A percentile compares a stretch with the other conserved stretches of the same genome.
Evolutionary conservation across 257 asterid species (phyloP).

Genomic region (Petunia axillaris): DNA sequence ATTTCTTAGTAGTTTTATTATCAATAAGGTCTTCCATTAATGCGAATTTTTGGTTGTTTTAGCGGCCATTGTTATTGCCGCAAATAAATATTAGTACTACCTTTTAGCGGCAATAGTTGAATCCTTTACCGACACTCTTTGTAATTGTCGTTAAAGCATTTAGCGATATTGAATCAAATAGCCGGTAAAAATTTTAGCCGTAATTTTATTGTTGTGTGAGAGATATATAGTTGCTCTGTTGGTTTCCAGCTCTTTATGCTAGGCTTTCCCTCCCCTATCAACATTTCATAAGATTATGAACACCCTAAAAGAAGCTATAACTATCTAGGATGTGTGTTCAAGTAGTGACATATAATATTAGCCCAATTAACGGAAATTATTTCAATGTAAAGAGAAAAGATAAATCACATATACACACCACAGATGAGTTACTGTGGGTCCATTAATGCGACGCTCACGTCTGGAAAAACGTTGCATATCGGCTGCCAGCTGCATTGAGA

Average conservation of each 20-base stretch:
- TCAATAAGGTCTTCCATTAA: too few species aligned
- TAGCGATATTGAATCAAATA: too few species aligned
- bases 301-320: not conserved
- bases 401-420: conserved; percentile 53
- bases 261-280: not conserved
- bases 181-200: too few species aligned
- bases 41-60: too few species aligned
- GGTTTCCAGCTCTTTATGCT: not conserved
- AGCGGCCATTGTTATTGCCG: too few species aligned
- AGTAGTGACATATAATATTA: not conserved
- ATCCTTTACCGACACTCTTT: too few species aligned
- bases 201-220: too few species aligned
- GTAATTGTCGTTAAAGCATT: too few species aligned
- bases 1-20: too few species aligned
- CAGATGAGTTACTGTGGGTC: conserved; percentile 97
- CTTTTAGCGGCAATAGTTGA: too few species aligned
- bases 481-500: conserved; percentile 84
- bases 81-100: too few species aligned
- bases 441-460: conserved; percentile 97
- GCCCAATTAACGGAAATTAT: not conserved
- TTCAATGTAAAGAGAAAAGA: not conserved
- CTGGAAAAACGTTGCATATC: conserved; percentile 99
- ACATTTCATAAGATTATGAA: conserved; percentile 20
- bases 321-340: not conserved
- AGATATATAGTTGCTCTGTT: too few species aligned